Evolutionary conservation across 2,329 filamentous ascomycete genomes (phyloP).

Genomic region (Balansia obtecta): DNA sequence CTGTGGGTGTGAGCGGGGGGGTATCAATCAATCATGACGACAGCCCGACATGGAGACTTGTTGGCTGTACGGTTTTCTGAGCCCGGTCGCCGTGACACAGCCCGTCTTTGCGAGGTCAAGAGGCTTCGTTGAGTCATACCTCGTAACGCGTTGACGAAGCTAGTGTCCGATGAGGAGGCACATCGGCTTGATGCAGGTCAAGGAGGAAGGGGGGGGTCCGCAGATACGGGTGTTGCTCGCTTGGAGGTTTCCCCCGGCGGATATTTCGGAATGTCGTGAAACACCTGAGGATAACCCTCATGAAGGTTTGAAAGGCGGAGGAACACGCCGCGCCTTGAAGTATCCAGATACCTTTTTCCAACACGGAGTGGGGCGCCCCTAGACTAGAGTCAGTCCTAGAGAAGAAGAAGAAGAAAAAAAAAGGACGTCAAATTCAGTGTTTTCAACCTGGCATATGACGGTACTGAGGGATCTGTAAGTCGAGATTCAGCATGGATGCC

Average conservation of each 20-base stretch:
- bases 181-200: not conserved
- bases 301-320: too few species aligned
- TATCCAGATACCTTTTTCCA: too few species aligned
- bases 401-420: too few species aligned
- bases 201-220: not conserved
- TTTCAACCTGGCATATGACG: not conserved
- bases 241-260: too few species aligned
- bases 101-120: not conserved
- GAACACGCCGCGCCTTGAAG: too few species aligned
- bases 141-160: not conserved
- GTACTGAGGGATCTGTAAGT: conserved; percentile 7
- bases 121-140: not conserved
- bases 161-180: not conserved
- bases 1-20: not conserved
- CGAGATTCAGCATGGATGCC: conserved; percentile 4
- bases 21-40: not conserved
- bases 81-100: not conserved
- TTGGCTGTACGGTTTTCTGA: not conserved
- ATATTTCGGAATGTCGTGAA: too few species aligned
- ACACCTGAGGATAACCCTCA: too few species aligned
- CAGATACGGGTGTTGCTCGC: not conserved
- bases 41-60: not conserved
- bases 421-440: too few species aligned
- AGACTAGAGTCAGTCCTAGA: too few species aligned
- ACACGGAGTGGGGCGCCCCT: too few species aligned